Conservation (phyloP, 331 rosid species). For the Prunus yedoensis region DNA sequence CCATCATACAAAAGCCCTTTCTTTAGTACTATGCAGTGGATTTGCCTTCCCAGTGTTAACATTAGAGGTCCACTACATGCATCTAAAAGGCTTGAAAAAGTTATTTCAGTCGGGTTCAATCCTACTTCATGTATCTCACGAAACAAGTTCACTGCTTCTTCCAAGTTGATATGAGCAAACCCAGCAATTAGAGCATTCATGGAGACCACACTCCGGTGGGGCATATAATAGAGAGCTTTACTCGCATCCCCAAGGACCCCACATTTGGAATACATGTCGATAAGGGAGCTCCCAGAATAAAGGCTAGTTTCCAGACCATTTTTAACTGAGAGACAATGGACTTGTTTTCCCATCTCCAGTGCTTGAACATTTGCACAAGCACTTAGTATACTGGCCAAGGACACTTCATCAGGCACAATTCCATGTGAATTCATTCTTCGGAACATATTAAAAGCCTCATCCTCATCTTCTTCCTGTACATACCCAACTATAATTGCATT, state of each 20-base stretch:
- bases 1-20: constrained; percentile 55
- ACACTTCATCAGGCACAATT: constrained; percentile 72
- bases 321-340: constrained; percentile 70
- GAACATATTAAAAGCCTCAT: constrained; percentile 65
- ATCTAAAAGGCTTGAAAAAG: constrained; percentile 74
- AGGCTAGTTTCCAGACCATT: constrained; percentile 71
- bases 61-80: constrained; percentile 50
- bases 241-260: constrained; percentile 48
- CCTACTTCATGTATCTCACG: constrained; percentile 57
- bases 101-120: constrained; percentile 66
- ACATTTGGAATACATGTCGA: constrained; percentile 88
- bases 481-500: constrained; percentile 90
- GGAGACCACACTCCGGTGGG: constrained; percentile 58
- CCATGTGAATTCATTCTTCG: constrained; percentile 60
- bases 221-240: constrained; percentile 58
- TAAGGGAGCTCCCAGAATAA: constrained; percentile 76
- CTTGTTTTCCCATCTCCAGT: constrained; percentile 55
- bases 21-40: constrained; percentile 59
- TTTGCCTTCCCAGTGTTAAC: constrained; percentile 64
- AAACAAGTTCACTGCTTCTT: constrained; percentile 56
- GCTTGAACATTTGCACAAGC: constrained; percentile 73
- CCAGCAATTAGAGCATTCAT: constrained; percentile 77
- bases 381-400: constrained; percentile 81
- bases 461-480: constrained; percentile 64
- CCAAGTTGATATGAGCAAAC: constrained; percentile 44